A percentile compares a stretch with the other conserved stretches of the same genome.
phyloP scores from a whole-genome alignment of 805 yeast species.

The Teunomyces funiuensis region DNA sequence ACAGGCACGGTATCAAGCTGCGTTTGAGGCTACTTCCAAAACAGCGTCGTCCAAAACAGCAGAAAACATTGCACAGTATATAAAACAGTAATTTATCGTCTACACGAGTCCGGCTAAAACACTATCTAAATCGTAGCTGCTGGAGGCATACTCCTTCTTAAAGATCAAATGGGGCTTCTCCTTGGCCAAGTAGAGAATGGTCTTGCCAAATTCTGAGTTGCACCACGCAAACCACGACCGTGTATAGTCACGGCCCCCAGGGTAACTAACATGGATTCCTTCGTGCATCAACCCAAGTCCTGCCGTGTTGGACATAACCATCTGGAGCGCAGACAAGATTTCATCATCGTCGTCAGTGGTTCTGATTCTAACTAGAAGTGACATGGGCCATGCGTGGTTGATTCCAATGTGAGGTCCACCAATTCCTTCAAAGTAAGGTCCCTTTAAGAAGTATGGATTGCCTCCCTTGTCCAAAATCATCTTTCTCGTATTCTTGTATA shows the following conservation, averaged over 20 bases:
- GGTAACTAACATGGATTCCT: conserved; percentile 63
- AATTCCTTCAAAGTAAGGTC: conserved; percentile 66
- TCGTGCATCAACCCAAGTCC: conserved; percentile 85
- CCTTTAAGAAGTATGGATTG: conserved; percentile 75
- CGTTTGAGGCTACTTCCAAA: conserved; percentile 64
- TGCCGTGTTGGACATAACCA: conserved; percentile 61
- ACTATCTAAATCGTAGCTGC: conserved; percentile 31
- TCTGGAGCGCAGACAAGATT: conserved; percentile 48
- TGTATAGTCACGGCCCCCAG: conserved; percentile 52
- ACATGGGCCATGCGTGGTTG: conserved; percentile 88
- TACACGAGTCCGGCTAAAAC: conserved; percentile 9
- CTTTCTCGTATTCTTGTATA: conserved; percentile 75
- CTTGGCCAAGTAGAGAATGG: conserved; percentile 72
- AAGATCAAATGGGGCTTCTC: conserved; percentile 74
- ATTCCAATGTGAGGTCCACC: conserved; percentile 93
- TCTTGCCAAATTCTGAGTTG: conserved; percentile 86
- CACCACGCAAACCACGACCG: conserved; percentile 96
- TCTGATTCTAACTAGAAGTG: conserved; percentile 69
- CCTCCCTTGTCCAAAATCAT: conserved; percentile 70
- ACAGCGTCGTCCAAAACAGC: conserved; percentile 65
- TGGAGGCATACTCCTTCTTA: conserved; percentile 35
- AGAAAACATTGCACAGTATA: conserved; percentile 68
- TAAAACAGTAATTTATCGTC: conserved; percentile 33
- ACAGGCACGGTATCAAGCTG: conserved; percentile 70
- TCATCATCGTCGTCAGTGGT: conserved; percentile 74